A percentile compares a stretch with the other conserved stretches of the same genome.
Conservation (phyloP, 495 filamentous ascomycete species). For the Pseudomonodictys pantanalensis region DNA sequence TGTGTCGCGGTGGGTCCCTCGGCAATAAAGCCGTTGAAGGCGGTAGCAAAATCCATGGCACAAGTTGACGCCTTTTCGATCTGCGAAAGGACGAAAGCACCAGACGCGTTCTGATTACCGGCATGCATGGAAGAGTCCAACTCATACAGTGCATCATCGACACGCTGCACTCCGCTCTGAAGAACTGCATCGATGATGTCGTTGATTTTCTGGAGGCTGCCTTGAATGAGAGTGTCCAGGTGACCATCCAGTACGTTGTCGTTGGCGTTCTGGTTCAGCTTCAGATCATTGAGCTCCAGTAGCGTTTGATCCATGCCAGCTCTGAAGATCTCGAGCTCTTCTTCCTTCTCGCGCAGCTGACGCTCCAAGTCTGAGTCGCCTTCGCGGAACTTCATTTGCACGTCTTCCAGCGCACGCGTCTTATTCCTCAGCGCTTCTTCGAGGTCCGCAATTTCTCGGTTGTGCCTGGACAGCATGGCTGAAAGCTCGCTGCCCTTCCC, state of each 20-base stretch:
- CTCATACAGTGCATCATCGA: conserved; percentile 96
- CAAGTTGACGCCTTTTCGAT: conserved; percentile 95
- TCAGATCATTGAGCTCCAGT: conserved; percentile 83
- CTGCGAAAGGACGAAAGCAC: conserved; percentile 92
- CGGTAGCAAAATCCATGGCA: conserved; percentile 92
- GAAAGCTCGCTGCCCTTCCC: conserved; percentile 92
- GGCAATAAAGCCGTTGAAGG: conserved; percentile 96
- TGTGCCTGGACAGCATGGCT: conserved; percentile 90
- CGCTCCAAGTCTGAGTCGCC: conserved; percentile 81
- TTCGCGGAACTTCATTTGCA: conserved; percentile 70
- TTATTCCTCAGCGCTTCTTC: conserved; percentile 91
- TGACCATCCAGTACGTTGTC: conserved; percentile 85
- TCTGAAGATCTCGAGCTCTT: conserved; percentile 95
- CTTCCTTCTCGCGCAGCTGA: conserved; percentile 84
- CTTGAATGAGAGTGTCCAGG: conserved; percentile 80
- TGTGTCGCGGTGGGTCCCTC: conserved; percentile 93
- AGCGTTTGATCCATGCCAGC: conserved; percentile 94
- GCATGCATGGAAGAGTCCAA: conserved; percentile 97
- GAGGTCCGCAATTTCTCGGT: conserved; percentile 91
- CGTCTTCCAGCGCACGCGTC: conserved; percentile 81
- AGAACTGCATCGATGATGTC: conserved; percentile 97
- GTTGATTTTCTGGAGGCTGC: conserved; percentile 87
- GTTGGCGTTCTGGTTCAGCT: conserved; percentile 61
- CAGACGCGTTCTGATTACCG: conserved; percentile 95
- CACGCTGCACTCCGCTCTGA: conserved; percentile 86